Evolutionary conservation across 129 eudicot species (phyloP).

Genomic region (sunflower (Helianthus annuus)): HanXRQr2.0-SUNRISE NC_035435.2:167008316-167008815

Average conservation of each 20-base stretch:
- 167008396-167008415: no score
- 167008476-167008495: neutral
- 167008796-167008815: no score
- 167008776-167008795: no score
- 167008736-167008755: no score
- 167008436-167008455: neutral
- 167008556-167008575: neutral
- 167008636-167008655: neutral
- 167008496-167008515: neutral
- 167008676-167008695: neutral
- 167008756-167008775: no score
- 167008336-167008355: no score
- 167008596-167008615: no score
- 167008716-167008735: no score
- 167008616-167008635: neutral
- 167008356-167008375: no score
- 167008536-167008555: neutral
- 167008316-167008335: no score
- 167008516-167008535: neutral
- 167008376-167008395: no score
- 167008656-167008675: neutral
- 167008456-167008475: neutral
- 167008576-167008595: neutral
- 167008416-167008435: neutral
- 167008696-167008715: no score